These are phyloP conservation scores for Penicillium waksmanii DNA, from an alignment of 495 filamentous ascomycete genomes.

Conservation along the genomic window DNA sequence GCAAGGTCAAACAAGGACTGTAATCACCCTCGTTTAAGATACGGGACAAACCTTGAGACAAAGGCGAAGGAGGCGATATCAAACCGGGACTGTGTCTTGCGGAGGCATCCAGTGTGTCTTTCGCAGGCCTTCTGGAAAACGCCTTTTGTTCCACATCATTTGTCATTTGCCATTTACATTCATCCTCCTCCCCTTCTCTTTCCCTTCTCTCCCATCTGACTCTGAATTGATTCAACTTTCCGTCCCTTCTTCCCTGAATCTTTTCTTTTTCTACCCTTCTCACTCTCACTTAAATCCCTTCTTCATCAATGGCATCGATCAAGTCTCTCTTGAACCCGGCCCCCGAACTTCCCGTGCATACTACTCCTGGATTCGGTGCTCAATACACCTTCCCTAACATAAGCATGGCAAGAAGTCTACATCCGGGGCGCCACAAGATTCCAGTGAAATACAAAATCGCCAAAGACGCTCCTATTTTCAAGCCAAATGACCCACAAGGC, in stretches of 20 bases:
- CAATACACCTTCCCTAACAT: not conserved
- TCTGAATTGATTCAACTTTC: slow-evolving; percentile 24
- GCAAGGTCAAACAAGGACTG: slow-evolving; percentile 18
- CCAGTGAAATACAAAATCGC: slow-evolving; percentile 43
- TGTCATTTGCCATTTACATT: slow-evolving; percentile 6
- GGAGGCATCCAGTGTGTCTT: slow-evolving; percentile 10
- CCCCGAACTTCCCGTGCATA: slow-evolving; percentile 19
- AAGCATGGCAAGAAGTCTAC: slow-evolving; percentile 2
- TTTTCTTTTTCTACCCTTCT: not conserved
- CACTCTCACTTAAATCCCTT: not conserved
- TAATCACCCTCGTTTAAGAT: slow-evolving; percentile 13
- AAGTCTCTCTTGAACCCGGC: slow-evolving; percentile 37
- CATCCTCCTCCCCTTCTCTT: not conserved
- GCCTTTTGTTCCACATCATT: slow-evolving; percentile 19
- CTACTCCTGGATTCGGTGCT: not conserved
- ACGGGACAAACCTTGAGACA: slow-evolving; percentile 14
- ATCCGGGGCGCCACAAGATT: slow-evolving; percentile 10
- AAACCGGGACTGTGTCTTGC: slow-evolving; percentile 27
- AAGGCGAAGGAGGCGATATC: slow-evolving; percentile 15
- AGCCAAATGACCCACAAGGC: slow-evolving; percentile 61
- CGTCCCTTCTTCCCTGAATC: not conserved
- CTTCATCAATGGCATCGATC: slow-evolving; percentile 36
- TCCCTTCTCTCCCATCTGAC: slow-evolving; percentile 10
- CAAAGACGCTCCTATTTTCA: slow-evolving; percentile 64
- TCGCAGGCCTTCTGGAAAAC: slow-evolving; percentile 28